Evolutionary conservation across 148 eudicot species (phyloP).

Genomic region (Amaranthus palmeri): DNA sequence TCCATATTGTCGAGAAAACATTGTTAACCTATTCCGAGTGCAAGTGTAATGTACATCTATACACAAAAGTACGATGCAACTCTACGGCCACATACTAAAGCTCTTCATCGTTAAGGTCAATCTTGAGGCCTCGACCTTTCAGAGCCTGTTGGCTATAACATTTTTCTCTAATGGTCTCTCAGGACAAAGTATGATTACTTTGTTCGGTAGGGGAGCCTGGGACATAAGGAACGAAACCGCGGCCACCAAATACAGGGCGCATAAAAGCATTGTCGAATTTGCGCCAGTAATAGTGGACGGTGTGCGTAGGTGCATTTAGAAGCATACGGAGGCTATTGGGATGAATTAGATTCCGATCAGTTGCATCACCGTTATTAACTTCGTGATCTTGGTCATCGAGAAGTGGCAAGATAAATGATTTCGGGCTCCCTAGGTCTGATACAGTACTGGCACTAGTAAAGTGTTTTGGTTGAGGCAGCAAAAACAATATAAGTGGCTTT

Average conservation of each 20-base stretch:
- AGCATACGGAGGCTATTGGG: slow-evolving; percentile 52
- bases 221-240: slow-evolving; percentile 63
- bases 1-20: background rate
- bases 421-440: slow-evolving; percentile 58
- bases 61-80: slow-evolving; percentile 20
- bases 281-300: slow-evolving; percentile 64
- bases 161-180: slow-evolving; percentile 18
- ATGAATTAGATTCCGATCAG: slow-evolving; percentile 21
- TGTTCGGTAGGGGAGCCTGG: slow-evolving; percentile 48
- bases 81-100: background rate
- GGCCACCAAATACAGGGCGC: slow-evolving; percentile 77
- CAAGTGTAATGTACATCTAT: slow-evolving; percentile 5
- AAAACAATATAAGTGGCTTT: slow-evolving; percentile 57
- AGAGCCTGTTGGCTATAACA: background rate
- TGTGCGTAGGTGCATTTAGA: slow-evolving; percentile 57
- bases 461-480: slow-evolving; percentile 48
- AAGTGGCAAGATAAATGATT: slow-evolving; percentile 44
- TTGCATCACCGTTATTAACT: slow-evolving; percentile 15
- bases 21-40: background rate
- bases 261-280: slow-evolving; percentile 63
- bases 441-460: slow-evolving; percentile 31
- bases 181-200: slow-evolving; percentile 21
- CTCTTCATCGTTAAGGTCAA: background rate
- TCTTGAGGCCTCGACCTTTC: background rate
- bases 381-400: slow-evolving; percentile 48